A percentile compares a stretch with the other conserved stretches of the same genome.
Evolutionary conservation across 2,329 filamentous ascomycete species (phyloP).

Genomic region (Aspergillus ochraceus): DNA sequence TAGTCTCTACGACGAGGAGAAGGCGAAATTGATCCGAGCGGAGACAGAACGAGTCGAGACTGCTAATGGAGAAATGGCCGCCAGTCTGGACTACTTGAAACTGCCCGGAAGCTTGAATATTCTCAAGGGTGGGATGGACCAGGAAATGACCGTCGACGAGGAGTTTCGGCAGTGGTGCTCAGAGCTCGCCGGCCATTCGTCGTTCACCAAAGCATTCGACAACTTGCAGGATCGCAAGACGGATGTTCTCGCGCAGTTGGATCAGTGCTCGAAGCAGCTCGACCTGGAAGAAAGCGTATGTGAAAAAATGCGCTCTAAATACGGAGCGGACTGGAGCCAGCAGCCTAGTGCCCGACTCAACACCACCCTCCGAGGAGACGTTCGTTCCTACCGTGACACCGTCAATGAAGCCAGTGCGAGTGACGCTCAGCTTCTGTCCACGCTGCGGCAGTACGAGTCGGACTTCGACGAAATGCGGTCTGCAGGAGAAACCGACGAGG

Average conservation of each 20-base stretch:
- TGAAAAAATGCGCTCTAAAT: slow-evolving; percentile 99
- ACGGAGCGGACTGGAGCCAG: slow-evolving; percentile 93
- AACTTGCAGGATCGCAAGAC: slow-evolving; percentile 75
- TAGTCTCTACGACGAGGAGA: slow-evolving; percentile 97
- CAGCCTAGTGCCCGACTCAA: slow-evolving; percentile 91
- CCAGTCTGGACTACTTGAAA: slow-evolving; percentile 89
- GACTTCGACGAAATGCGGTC: slow-evolving; percentile 95
- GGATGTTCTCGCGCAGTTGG: slow-evolving; percentile 69
- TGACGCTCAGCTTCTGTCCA: slow-evolving; percentile 78
- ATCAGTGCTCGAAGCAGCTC: slow-evolving; percentile 80
- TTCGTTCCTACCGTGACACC: slow-evolving; percentile 83
- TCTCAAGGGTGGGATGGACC: slow-evolving; percentile 87
- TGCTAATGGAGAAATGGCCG: slow-evolving; percentile 93
- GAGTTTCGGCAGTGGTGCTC: slow-evolving; percentile 94
- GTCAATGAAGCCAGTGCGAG: slow-evolving; percentile 86
- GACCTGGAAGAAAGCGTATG: slow-evolving; percentile 98
- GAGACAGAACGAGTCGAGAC: slow-evolving; percentile 92
- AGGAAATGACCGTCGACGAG: slow-evolving; percentile 82
- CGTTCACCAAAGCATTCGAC: slow-evolving; percentile 77
- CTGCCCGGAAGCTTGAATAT: slow-evolving; percentile 87
- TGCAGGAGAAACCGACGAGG: slow-evolving; percentile 81
- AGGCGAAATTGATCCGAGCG: slow-evolving; percentile 89
- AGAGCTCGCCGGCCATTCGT: slow-evolving; percentile 82
- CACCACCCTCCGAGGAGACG: slow-evolving; percentile 80
- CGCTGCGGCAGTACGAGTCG: slow-evolving; percentile 78